A percentile compares a stretch with the other conserved stretches of the same genome.
phyloP scores from a whole-genome alignment of 2,329 filamentous ascomycete genomes.

The Aspergillus ruber region DNA sequence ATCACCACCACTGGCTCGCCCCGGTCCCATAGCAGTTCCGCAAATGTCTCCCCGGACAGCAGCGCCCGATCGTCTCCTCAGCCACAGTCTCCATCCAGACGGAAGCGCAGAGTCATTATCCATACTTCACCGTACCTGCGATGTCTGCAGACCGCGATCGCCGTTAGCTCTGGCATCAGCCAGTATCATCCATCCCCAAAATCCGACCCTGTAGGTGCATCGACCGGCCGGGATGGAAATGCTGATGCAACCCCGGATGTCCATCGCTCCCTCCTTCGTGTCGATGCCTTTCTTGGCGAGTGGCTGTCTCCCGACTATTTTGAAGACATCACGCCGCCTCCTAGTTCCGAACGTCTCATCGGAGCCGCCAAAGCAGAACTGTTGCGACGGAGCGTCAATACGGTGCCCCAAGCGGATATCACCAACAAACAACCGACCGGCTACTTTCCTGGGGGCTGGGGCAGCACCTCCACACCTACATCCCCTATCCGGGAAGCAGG shows the following conservation, averaged over 20 bases:
- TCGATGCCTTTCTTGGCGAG: slow-evolving; percentile 91
- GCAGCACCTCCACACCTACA: slow-evolving; percentile 28
- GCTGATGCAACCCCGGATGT: slow-evolving; percentile 2
- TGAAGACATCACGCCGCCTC: slow-evolving; percentile 83
- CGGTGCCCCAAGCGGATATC: slow-evolving; percentile 39
- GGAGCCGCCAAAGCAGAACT: slow-evolving; percentile 82
- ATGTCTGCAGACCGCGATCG: slow-evolving; percentile 87
- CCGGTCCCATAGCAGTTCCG: not conserved
- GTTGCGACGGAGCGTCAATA: slow-evolving; percentile 63
- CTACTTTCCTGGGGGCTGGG: slow-evolving; percentile 53
- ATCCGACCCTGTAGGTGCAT: not conserved
- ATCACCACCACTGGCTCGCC: not conserved
- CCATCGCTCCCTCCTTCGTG: slow-evolving; percentile 50
- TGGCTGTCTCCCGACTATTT: slow-evolving; percentile 94
- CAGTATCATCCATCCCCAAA: slow-evolving; percentile 25
- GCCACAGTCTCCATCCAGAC: slow-evolving; percentile 23
- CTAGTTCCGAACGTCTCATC: slow-evolving; percentile 78
- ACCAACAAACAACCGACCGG: slow-evolving; percentile 34
- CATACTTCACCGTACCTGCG: slow-evolving; percentile 91
- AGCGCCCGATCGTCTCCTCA: not conserved
- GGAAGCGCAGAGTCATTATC: slow-evolving; percentile 71
- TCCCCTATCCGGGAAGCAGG: slow-evolving; percentile 20
- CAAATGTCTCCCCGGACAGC: not conserved
- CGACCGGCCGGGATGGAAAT: not conserved
- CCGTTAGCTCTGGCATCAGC: slow-evolving; percentile 75